Evolutionary conservation across 2,329 filamentous ascomycete species (phyloP).

Genomic region (Lachnellula hyalina): DNA sequence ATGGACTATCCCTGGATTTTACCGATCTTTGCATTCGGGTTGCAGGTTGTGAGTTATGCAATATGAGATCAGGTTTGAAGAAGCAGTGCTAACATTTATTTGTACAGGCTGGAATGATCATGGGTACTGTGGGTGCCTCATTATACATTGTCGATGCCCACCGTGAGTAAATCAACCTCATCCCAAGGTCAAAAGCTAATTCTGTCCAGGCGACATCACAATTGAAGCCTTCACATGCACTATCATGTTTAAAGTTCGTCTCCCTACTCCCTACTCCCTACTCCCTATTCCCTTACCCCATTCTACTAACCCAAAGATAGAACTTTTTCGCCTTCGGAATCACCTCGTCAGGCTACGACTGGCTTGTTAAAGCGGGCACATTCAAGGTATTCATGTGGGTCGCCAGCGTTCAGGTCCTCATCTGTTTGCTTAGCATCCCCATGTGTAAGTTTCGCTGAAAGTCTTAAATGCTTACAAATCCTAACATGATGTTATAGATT

Average conservation of each 20-base stretch:
- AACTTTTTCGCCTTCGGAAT: slow-evolving; percentile 87
- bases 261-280: too few relatives aligned
- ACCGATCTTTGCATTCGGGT: slow-evolving; percentile 75
- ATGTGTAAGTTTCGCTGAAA: slow-evolving; percentile 59
- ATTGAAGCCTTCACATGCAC: slow-evolving; percentile 87
- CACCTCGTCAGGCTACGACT: slow-evolving; percentile 79
- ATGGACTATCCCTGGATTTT: slow-evolving; percentile 59
- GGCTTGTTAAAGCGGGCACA: slow-evolving; percentile 65
- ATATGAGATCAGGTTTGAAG: not conserved
- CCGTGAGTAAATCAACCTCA: slow-evolving; percentile 49
- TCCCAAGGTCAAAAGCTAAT: not conserved
- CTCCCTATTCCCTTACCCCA: too few relatives aligned
- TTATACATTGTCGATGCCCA: slow-evolving; percentile 93
- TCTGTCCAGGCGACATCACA: slow-evolving; percentile 61
- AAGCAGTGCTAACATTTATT: not conserved
- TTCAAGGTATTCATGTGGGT: slow-evolving; percentile 62
- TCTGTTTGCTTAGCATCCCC: slow-evolving; percentile 71
- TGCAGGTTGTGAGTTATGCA: slow-evolving; percentile 57
- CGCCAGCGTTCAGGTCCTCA: slow-evolving; percentile 68
- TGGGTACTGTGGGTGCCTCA: slow-evolving; percentile 29
- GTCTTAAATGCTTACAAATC: not conserved
- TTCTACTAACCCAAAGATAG: slow-evolving; percentile 15
- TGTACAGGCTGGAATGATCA: slow-evolving; percentile 30
- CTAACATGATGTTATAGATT: slow-evolving; percentile 44
- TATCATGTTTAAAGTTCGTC: slow-evolving; percentile 70